Evolutionary conservation across 305 asterid species (phyloP).

Genomic region (Fraxinus angustifolia): DNA sequence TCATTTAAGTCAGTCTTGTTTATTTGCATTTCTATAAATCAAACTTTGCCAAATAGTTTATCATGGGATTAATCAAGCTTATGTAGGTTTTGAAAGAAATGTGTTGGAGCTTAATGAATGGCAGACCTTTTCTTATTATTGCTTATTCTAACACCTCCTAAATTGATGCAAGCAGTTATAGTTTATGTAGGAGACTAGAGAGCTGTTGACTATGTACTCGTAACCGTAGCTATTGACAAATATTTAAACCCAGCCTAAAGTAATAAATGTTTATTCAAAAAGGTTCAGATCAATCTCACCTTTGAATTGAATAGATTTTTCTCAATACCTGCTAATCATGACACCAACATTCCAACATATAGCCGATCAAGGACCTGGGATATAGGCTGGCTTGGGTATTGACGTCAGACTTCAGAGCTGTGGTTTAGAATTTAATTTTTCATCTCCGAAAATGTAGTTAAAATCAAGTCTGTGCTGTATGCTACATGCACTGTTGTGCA

Average conservation of each 20-base stretch:
- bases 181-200: background rate
- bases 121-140: background rate
- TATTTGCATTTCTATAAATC: background rate
- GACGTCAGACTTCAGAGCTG: background rate
- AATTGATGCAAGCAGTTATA: background rate
- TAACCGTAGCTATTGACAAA: background rate
- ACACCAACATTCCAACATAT: background rate
- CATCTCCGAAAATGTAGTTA: background rate
- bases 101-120: background rate
- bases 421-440: background rate
- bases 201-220: background rate
- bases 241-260: background rate
- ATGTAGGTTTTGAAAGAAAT: background rate
- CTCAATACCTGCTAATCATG: constrained; percentile 4
- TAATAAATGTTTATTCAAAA: background rate
- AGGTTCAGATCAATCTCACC: background rate
- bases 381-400: constrained; percentile 5
- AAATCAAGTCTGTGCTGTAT: constrained; percentile 13
- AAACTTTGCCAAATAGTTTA: background rate
- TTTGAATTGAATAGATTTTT: background rate
- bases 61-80: background rate
- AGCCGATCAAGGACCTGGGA: background rate
- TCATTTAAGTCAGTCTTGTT: background rate
- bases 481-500: background rate
- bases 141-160: background rate